Evolutionary conservation across 306 rosid genomes (phyloP).

Genomic region (Arachis hypogaea): DNA sequence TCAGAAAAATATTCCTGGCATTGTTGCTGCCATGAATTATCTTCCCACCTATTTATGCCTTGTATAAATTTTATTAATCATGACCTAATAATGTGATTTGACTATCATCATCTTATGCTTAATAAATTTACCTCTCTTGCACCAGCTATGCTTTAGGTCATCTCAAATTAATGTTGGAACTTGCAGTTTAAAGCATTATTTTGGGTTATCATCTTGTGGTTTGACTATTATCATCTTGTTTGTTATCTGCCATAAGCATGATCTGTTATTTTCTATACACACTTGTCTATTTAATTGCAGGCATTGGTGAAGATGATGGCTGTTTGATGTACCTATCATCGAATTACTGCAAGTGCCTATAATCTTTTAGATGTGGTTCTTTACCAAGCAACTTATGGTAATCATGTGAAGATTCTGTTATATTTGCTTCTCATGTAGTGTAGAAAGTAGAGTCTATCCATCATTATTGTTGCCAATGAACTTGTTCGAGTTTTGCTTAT

Average conservation of each 20-base stretch:
- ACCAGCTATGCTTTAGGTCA: too few species aligned
- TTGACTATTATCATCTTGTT: conserved; percentile 9
- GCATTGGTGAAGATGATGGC: conserved; percentile 91
- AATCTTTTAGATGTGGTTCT: conserved; percentile 96
- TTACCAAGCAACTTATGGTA: conserved; percentile 92
- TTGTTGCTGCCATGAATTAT: too few species aligned
- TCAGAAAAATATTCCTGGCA: too few species aligned
- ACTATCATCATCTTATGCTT: too few species aligned
- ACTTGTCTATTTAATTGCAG: conserved; percentile 48
- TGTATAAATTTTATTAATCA: too few species aligned
- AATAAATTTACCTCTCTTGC: too few species aligned
- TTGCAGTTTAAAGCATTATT: too few species aligned
- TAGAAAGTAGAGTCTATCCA: background rate
- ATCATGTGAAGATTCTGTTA: conserved; percentile 62
- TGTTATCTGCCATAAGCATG: conserved; percentile 15
- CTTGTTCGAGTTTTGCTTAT: conserved; percentile 45
- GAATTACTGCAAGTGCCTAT: conserved; percentile 92
- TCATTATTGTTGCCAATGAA: background rate
- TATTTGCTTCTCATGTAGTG: conserved; percentile 18
- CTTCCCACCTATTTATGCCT: too few species aligned
- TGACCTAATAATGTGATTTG: too few species aligned
- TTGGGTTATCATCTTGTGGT: too few species aligned
- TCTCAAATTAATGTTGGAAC: too few species aligned
- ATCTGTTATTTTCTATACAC: background rate
- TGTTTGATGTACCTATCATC: conserved; percentile 93